Percentiles rank a stretch among this genome's conserved stretches.
Conservation (phyloP, 1,284 basidiomycete species). For the Sporisorium sorghi region DNA sequence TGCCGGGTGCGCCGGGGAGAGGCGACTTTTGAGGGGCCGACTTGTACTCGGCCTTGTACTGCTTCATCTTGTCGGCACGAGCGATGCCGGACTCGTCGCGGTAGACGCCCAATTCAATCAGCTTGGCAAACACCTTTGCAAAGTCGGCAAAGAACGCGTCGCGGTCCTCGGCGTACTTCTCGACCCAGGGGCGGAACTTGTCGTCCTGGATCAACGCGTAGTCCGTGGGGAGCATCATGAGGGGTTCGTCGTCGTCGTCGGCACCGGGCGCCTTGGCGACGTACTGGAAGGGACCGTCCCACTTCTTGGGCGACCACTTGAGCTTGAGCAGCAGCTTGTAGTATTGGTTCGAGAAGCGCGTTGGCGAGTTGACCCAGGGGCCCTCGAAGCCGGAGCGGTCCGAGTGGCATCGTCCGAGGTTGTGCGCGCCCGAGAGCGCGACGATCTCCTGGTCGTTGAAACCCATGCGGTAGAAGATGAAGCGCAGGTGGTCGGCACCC, state of each 20-base stretch:
- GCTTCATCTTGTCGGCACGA: constrained; percentile 57
- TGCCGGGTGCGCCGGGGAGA: constrained; percentile 42
- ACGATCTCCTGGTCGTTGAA: constrained; percentile 74
- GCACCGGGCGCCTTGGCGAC: constrained; percentile 64
- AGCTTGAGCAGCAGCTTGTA: constrained; percentile 71
- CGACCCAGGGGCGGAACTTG: constrained; percentile 66
- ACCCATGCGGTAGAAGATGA: constrained; percentile 73
- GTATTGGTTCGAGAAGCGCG: constrained; percentile 65
- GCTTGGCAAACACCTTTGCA: constrained; percentile 70
- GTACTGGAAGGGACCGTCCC: constrained; percentile 71
- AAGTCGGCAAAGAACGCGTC: constrained; percentile 74
- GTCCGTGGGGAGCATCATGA: constrained; percentile 74
- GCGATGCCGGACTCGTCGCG: constrained; percentile 67
- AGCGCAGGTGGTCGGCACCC: constrained; percentile 72
- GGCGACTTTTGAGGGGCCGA: constrained; percentile 64
- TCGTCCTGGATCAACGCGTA: constrained; percentile 64
- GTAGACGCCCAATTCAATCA: constrained; percentile 69
- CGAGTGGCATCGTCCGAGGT: constrained; percentile 70
- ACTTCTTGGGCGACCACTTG: constrained; percentile 72
- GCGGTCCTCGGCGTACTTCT: constrained; percentile 72
- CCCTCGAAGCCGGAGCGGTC: constrained; percentile 67
- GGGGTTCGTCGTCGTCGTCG: constrained; percentile 69
- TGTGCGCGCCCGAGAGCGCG: constrained; percentile 74
- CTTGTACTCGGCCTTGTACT: constrained; percentile 61
- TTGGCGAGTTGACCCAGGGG: constrained; percentile 68